Evolutionary conservation across 345 rosid genomes (phyloP).

Genomic region (Rhizophora apiculata): DNA sequence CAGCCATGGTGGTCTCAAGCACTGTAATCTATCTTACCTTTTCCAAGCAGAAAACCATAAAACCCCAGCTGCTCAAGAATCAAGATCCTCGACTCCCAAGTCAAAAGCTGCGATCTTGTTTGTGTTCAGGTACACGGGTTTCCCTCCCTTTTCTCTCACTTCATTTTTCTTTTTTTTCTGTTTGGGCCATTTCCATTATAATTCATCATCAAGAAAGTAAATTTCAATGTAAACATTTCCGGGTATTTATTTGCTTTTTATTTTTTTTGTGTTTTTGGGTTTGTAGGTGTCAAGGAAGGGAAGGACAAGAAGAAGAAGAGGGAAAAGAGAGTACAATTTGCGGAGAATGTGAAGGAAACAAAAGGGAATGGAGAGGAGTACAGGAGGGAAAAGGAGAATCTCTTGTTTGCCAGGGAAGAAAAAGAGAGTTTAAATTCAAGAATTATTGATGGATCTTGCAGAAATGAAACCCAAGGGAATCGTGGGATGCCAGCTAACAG

Average conservation of each 20-base stretch:
- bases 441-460: conserved; percentile 30
- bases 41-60: conserved; percentile 38
- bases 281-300: conserved; percentile 27
- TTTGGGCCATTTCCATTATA: background rate
- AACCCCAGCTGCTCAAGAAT: conserved; percentile 13
- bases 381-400: conserved; percentile 31
- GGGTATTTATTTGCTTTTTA: background rate
- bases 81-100: conserved; percentile 15
- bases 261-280: background rate
- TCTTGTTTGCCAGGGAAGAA: background rate
- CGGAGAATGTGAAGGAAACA: conserved; percentile 70
- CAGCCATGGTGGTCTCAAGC: conserved; percentile 79
- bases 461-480: conserved; percentile 33
- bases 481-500: conserved; percentile 42
- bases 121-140: conserved; percentile 48
- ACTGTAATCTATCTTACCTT: conserved; percentile 65
- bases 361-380: conserved; percentile 55
- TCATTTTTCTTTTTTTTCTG: background rate
- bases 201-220: too few species aligned
- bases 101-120: conserved; percentile 47
- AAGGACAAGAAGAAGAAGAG: conserved; percentile 44
- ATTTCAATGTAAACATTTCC: background rate
- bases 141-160: background rate
- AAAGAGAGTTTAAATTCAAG: conserved; percentile 15
- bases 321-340: conserved; percentile 62